These are phyloP conservation scores for Coniella lustricola DNA, from an alignment of 2,329 filamentous ascomycete genomes.

Conservation along the genomic window DNA sequence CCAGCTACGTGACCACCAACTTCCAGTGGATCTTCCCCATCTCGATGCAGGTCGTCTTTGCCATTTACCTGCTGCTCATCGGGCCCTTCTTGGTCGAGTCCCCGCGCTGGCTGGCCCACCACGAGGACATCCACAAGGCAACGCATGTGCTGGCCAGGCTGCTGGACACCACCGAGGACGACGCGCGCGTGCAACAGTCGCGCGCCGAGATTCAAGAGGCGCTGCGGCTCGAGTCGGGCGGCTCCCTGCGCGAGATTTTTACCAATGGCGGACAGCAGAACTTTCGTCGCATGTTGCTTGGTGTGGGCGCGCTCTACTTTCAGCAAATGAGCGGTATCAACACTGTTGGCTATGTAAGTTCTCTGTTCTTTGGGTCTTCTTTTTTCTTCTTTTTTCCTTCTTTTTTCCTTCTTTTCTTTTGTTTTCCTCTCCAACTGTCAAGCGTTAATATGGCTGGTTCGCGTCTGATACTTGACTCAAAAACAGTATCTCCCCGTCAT, in stretches of 20 bases:
- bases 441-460: too few species aligned
- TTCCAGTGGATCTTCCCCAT: conserved; percentile 56
- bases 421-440: too few species aligned
- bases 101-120: conserved; percentile 38
- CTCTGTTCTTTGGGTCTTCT: too few species aligned
- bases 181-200: background rate
- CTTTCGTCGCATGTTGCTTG: conserved; percentile 19
- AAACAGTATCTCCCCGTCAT: conserved; percentile 9
- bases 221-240: conserved; percentile 3
- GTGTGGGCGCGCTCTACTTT: conserved; percentile 13
- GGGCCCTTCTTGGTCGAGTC: conserved; percentile 43
- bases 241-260: conserved; percentile 16
- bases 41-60: conserved; percentile 51
- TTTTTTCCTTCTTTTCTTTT: too few species aligned
- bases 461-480: background rate
- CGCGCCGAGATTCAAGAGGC: conserved; percentile 4
- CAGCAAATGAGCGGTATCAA: conserved; percentile 10
- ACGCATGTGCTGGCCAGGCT: conserved; percentile 35
- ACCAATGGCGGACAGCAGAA: conserved; percentile 17
- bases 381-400: too few species aligned
- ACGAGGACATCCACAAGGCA: conserved; percentile 37
- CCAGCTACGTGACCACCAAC: conserved; percentile 43
- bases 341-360: conserved; percentile 3
- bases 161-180: background rate
- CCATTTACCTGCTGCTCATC: conserved; percentile 47